Conservation (phyloP, 2,329 filamentous ascomycete species). For the Lachnellula cervina region DNA sequence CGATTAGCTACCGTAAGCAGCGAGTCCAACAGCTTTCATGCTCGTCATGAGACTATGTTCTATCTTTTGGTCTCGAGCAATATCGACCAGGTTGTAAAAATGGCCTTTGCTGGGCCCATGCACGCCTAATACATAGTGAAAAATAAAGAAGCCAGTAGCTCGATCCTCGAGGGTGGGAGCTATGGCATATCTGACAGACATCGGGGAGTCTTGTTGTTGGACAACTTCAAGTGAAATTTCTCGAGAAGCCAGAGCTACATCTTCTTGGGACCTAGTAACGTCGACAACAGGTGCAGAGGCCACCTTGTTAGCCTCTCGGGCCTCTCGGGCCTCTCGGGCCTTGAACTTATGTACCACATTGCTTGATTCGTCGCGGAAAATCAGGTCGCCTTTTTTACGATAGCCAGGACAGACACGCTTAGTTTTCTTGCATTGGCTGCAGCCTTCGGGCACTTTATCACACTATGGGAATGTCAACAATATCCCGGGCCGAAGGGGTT, state of each 20-base stretch:
- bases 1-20: conserved; percentile 36
- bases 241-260: neutral
- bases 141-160: conserved; percentile 24
- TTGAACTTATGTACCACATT: conserved; percentile 47
- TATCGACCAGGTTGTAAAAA: conserved; percentile 49
- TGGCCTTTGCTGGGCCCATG: conserved; percentile 41
- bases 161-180: conserved; percentile 27
- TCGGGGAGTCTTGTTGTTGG: conserved; percentile 30
- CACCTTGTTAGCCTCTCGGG: conserved; percentile 18
- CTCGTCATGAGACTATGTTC: conserved; percentile 45
- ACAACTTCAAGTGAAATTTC: conserved; percentile 20
- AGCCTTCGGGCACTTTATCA: conserved; percentile 47
- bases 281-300: neutral
- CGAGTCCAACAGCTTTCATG: conserved; percentile 51
- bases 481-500: neutral
- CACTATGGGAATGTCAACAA: conserved; percentile 38
- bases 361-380: conserved; percentile 53
- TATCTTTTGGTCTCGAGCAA: conserved; percentile 37
- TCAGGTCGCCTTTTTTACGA: conserved; percentile 49
- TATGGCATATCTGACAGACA: conserved; percentile 29
- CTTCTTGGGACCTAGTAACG: neutral
- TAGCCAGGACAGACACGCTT: conserved; percentile 51
- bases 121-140: conserved; percentile 31
- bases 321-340: conserved; percentile 31
- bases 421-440: conserved; percentile 51